Base-by-base conservation (phyloP, 1,284 basidiomycete genomes). In the Puccinia coronata region DNA sequence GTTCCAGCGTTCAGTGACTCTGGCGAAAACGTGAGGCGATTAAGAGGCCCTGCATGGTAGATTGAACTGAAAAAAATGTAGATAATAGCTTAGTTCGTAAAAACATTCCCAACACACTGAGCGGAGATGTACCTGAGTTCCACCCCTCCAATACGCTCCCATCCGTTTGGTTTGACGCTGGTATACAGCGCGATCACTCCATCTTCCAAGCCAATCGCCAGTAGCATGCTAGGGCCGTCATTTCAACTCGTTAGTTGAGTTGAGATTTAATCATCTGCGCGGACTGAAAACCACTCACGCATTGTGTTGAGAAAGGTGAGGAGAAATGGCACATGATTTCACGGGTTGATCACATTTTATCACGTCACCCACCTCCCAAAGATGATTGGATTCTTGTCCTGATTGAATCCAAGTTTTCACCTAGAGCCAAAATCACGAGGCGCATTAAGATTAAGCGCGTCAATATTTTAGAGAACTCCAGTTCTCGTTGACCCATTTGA, bases 401-500 rank as follows among this genome's bases (percentile, higher is more conserved):
- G 70, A 28, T 59, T 59, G 63, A 28, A 53, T 25, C 77, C 77
- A 80, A n/a, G 69, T 55, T 69, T 80, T 80, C 5, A 80, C 67
- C 77, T 80, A 20, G 2, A 73, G 18, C 2, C n/a, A 47, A 69
- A 43, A 43, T n/a, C 36, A 67, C 41, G 16, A 18, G 57, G 36
- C 1, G 28, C 23, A 63, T 65, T 57, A 20, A 34, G 9, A 16
- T 59, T 59, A 11, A 57, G 31, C 73, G 43, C 47, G 1, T 34
- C 25, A 25, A 23, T 39, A 9, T 31, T 34, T 25, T 14, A 51
- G 16, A 67, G 23, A n/a, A 53, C 28, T 51, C 8, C n/a, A n/a
- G 67, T 25, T 47, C 2, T 6, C 80, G 78, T 81, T 83, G 84
- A 18, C 85, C 76, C 79, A 83, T 85, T 76, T 34, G 20, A 49